Base-by-base conservation (phyloP, 163 green algal species). In the Prototheca cutis region DNA sequence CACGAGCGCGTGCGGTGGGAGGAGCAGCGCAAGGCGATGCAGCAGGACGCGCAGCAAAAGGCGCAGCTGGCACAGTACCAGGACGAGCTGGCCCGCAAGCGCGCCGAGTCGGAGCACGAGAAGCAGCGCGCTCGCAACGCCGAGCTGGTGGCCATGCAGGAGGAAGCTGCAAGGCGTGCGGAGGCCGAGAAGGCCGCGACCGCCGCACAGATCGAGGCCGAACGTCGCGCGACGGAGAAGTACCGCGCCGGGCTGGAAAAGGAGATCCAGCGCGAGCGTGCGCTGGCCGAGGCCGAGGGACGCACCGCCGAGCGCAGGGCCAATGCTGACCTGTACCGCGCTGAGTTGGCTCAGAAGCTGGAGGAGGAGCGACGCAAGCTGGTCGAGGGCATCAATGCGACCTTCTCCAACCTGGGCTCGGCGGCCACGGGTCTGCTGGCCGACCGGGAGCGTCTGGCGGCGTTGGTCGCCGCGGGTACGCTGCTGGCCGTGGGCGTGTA, bases 251-350 rank as follows among this genome's bases (percentile, higher is more conserved):
- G 96, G 58, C 68, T 97, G 27, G 84, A 98, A 61, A 90, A 90
- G 61, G 78, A 92, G 60, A 75, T 93, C 15, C 72, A 94, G 71
- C 78, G 87, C 25, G 82, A 90, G 49, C 86, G 81, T 63, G 87
- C 86, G 7, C 74, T 97, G 52, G 87, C 90, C 24, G 92, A 99
- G 75, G 93, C 92, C 19, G 90, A 98, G 76, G 93, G 88, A 3
- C 72, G 90, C 33, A 87, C 86, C 40, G 75, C 81, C 61, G 92
- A 96, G 71, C 75, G 80, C 30, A 70, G 90, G 4, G 78, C 87
- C 65, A 98, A 96, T 67, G 90, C 95, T 72, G 93, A 99, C 73
- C 79, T 99, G 31, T 94, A 95, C 80, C 63, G 59, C 60, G 65
- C 69, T 32, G 66, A 75, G 65, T 63, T 94, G 65, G 53, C 83